Conservation (phyloP, 1,284 basidiomycete species). For the Rhodotorula sp. region DNA sequence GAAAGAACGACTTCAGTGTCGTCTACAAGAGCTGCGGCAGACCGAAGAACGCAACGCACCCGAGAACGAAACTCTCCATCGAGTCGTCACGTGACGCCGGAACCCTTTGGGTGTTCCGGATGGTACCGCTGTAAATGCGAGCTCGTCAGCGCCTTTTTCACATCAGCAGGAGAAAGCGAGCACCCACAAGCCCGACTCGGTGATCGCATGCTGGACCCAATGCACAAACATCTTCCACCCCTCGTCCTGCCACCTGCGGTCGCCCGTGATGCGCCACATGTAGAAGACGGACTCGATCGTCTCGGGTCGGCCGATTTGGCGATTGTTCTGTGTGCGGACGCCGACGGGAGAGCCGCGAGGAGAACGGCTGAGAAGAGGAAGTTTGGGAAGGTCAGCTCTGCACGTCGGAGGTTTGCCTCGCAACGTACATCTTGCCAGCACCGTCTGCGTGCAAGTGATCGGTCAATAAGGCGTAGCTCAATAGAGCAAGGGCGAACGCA, state of each 20-base stretch:
- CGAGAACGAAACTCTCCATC: conserved; percentile 58
- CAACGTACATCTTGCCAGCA: neutral
- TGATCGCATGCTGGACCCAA: conserved; percentile 53
- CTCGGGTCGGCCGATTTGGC: conserved; percentile 54
- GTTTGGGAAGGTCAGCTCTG: neutral
- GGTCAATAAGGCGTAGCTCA: too few relatives aligned
- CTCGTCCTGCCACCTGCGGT: conserved; percentile 57
- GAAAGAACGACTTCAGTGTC: neutral
- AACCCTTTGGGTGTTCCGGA: conserved; percentile 50
- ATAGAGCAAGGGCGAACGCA: neutral
- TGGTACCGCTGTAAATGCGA: conserved; percentile 47
- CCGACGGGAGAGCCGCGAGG: conserved; percentile 40
- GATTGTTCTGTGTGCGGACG: conserved; percentile 11
- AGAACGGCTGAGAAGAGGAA: conserved; percentile 1
- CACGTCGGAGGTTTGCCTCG: fast-evolving
- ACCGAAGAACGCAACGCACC: conserved; percentile 50
- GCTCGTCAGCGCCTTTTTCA: neutral
- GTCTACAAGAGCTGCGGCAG: conserved; percentile 11
- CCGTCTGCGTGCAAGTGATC: neutral
- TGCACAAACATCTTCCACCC: conserved; percentile 60
- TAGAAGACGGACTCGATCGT: conserved; percentile 58
- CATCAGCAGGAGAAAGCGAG: neutral
- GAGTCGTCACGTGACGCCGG: conserved; percentile 47
- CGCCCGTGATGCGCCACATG: conserved; percentile 58
- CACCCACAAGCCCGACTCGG: conserved; percentile 25